Conservation (phyloP, 768 basidiomycete genomes). For the Rhodotorula taiwanensis region DNA sequence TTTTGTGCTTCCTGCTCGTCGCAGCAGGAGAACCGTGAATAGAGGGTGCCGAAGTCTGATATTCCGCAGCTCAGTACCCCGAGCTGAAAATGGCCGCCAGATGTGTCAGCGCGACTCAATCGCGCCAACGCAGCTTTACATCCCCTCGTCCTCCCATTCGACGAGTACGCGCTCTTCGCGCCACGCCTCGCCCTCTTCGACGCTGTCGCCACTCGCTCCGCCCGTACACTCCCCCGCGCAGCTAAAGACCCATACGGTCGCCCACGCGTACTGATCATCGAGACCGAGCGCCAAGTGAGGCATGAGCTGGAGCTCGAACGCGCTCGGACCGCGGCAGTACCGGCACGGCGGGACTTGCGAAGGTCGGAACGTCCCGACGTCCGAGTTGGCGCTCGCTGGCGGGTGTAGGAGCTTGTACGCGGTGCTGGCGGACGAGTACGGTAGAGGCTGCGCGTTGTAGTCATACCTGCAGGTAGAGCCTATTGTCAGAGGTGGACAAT, state of each 20-base stretch:
- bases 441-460: conserved; percentile 71
- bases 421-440: conserved; percentile 66
- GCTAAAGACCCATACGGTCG: conserved; percentile 80
- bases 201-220: conserved; percentile 23
- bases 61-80: too few relatives aligned
- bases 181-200: conserved; percentile 53
- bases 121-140: background rate
- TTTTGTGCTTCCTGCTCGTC: too few relatives aligned
- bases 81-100: too few relatives aligned
- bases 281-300: conserved; percentile 76
- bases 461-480: conserved; percentile 63
- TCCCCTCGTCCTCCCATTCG: conserved; percentile 59
- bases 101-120: too few relatives aligned
- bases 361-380: conserved; percentile 51
- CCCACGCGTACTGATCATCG: conserved; percentile 59
- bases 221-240: conserved; percentile 71
- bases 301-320: conserved; percentile 92
- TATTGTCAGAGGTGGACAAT: too few relatives aligned
- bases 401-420: conserved; percentile 62
- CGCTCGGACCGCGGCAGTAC: conserved; percentile 58
- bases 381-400: conserved; percentile 46
- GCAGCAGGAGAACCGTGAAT: too few relatives aligned
- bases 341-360: conserved; percentile 59
- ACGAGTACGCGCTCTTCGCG: conserved; percentile 67
- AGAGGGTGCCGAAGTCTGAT: too few relatives aligned